Conservation (phyloP, 257 asterid species). For the Solanum etuberosum region DNA sequence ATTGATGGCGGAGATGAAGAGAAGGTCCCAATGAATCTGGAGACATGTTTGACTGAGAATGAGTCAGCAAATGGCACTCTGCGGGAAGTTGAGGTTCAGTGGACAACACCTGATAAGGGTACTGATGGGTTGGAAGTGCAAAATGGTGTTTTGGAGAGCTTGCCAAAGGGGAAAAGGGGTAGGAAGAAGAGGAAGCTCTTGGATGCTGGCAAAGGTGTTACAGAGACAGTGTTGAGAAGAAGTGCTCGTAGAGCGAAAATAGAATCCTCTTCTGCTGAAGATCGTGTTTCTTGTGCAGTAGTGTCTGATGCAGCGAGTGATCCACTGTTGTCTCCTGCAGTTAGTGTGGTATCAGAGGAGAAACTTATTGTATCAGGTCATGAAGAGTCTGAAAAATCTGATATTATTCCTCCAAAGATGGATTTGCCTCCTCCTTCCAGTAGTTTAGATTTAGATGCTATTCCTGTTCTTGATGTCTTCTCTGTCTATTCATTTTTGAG, state of each 20-base stretch:
- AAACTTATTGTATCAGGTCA: conserved; percentile 15
- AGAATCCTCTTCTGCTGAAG: conserved; percentile 26
- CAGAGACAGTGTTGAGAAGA: conserved; percentile 72
- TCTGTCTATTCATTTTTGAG: conserved; percentile 86
- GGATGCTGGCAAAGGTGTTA: conserved; percentile 17
- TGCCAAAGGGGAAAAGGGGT: conserved; percentile 34
- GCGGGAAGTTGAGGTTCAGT: conserved; percentile 5
- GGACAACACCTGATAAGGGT: not conserved
- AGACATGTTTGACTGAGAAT: not conserved
- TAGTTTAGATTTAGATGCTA: conserved; percentile 44
- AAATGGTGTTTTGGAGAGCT: conserved; percentile 22
- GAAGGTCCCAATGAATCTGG: not conserved
- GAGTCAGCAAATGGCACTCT: not conserved
- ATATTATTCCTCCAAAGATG: conserved; percentile 43
- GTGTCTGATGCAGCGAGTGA: conserved; percentile 23
- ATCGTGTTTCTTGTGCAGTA: conserved; percentile 18
- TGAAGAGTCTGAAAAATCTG: conserved; percentile 14
- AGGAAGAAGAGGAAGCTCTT: conserved; percentile 39
- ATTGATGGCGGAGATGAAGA: not conserved
- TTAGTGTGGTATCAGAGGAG: conserved; percentile 51
- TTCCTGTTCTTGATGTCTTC: conserved; percentile 55
- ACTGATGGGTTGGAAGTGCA: conserved; percentile 14
- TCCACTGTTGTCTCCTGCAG: conserved; percentile 43
- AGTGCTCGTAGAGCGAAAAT: conserved; percentile 70
- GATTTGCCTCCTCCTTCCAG: conserved; percentile 71